Conservation (phyloP, 179 eudicot species). For the Silene vulgaris region DNA sequence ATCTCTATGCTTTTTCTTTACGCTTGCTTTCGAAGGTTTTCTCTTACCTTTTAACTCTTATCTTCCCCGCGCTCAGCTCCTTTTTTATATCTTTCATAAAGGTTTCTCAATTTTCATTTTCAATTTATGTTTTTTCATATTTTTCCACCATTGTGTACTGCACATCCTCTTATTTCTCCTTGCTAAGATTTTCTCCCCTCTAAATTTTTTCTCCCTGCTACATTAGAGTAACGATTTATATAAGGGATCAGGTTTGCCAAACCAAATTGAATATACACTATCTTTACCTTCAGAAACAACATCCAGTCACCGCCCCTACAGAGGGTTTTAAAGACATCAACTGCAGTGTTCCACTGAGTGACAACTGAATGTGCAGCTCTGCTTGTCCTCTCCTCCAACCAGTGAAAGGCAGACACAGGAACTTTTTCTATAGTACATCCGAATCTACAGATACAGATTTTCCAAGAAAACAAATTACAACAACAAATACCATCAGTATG, state of each 20-base stretch:
- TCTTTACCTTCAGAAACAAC: constrained; percentile 56
- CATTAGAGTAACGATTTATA: not conserved
- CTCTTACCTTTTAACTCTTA: no score
- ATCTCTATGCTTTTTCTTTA: no score
- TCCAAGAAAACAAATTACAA: not conserved
- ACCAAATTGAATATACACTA: not conserved
- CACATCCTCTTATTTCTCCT: no score
- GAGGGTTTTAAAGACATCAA: constrained; percentile 53
- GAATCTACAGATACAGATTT: constrained; percentile 43
- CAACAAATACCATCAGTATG: constrained; percentile 13
- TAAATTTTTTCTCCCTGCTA: no score
- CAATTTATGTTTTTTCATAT: no score
- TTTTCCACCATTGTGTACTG: no score
- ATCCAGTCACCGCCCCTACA: constrained; percentile 68
- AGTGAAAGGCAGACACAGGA: constrained; percentile 60
- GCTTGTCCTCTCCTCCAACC: constrained; percentile 60
- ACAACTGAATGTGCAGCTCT: constrained; percentile 50
- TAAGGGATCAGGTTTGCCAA: no score
- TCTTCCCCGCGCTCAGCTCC: no score
- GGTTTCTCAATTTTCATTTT: no score
- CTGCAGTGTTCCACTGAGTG: constrained; percentile 59
- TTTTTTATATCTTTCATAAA: no score
- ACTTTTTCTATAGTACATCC: constrained; percentile 77
- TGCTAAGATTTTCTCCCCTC: no score
- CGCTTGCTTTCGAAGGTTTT: no score